Percentiles rank a stretch among this genome's conserved stretches.
Evolutionary conservation across 805 yeast species (phyloP).

Genomic region (Wickerhamomyces xylosicus): DNA sequence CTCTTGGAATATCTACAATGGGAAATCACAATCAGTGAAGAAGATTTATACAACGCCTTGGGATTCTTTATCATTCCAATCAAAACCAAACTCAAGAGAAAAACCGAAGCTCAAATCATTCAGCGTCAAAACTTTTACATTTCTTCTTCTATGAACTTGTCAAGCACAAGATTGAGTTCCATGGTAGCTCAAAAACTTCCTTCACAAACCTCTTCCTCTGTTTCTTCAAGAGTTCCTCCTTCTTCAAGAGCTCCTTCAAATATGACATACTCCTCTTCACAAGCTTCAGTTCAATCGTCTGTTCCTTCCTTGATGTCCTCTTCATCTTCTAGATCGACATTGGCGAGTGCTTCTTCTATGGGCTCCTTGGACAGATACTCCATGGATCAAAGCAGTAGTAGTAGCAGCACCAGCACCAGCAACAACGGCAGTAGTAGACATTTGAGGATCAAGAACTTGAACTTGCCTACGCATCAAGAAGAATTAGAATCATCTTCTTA

Average conservation of each 20-base stretch:
- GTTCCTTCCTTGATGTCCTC: conserved; percentile 32
- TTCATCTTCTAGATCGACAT: conserved; percentile 28
- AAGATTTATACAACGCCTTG: conserved; percentile 59
- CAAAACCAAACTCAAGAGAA: conserved; percentile 28
- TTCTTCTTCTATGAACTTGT: conserved; percentile 10
- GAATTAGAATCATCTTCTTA: conserved; percentile 2
- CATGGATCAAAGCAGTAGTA: conserved; percentile 5
- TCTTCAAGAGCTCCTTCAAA: neutral
- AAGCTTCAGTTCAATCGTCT: conserved; percentile 12
- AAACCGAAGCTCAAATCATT: conserved; percentile 17
- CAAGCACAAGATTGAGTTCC: conserved; percentile 8
- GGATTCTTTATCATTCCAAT: conserved; percentile 72
- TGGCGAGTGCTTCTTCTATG: conserved; percentile 14
- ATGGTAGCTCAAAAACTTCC: conserved; percentile 8
- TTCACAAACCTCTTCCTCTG: conserved; percentile 15
- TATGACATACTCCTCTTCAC: neutral
- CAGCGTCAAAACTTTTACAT: conserved; percentile 16
- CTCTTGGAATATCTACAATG: conserved; percentile 74
- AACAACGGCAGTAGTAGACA: too few relatives aligned
- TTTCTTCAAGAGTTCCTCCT: conserved; percentile 1
- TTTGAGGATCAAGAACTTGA: conserved; percentile 14
- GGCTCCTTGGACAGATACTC: conserved; percentile 10
- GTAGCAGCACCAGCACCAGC: conserved; percentile 6
- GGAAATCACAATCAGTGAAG: conserved; percentile 64
- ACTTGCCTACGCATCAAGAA: conserved; percentile 7